Evolutionary conservation across 2,329 filamentous ascomycete genomes (phyloP).

Genomic region (Microdochium paspali): DNA sequence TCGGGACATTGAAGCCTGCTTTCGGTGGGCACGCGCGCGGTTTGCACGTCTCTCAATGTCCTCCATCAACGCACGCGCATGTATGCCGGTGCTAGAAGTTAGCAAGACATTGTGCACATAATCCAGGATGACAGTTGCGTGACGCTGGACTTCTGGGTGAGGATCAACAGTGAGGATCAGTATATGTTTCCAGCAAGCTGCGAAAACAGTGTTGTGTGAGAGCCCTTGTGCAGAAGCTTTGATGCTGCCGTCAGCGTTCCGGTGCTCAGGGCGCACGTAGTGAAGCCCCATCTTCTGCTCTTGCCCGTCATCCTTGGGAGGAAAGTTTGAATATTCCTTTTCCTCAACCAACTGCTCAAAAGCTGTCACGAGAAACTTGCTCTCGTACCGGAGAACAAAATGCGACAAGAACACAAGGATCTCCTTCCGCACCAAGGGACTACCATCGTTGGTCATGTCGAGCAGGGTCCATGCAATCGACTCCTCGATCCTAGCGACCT

Average conservation of each 20-base stretch:
- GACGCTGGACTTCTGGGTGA: slow-evolving; percentile 82
- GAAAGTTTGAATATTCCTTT: slow-evolving; percentile 54
- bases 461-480: slow-evolving; percentile 81
- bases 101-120: slow-evolving; percentile 72
- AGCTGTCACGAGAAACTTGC: slow-evolving; percentile 82
- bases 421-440: slow-evolving; percentile 88
- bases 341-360: slow-evolving; percentile 88
- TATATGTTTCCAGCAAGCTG: slow-evolving; percentile 89
- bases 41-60: slow-evolving; percentile 53
- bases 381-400: slow-evolving; percentile 83
- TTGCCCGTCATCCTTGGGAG: slow-evolving; percentile 44
- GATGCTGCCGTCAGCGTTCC: slow-evolving; percentile 47
- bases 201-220: slow-evolving; percentile 83
- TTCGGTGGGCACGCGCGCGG: slow-evolving; percentile 34
- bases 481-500: slow-evolving; percentile 86
- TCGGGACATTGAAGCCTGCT: slow-evolving; percentile 31
- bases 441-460: slow-evolving; percentile 88
- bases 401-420: slow-evolving; percentile 88
- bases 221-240: slow-evolving; percentile 48
- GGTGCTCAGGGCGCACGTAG: slow-evolving; percentile 46
- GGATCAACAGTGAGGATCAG: slow-evolving; percentile 88
- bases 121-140: slow-evolving; percentile 79
- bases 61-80: slow-evolving; percentile 64
- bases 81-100: slow-evolving; percentile 62
- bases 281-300: slow-evolving; percentile 55